Percentiles rank a stretch among this genome's conserved stretches.
Evolutionary conservation across 1,139 yeast species (phyloP).

Genomic region (Yamadazyma blattariae): DNA sequence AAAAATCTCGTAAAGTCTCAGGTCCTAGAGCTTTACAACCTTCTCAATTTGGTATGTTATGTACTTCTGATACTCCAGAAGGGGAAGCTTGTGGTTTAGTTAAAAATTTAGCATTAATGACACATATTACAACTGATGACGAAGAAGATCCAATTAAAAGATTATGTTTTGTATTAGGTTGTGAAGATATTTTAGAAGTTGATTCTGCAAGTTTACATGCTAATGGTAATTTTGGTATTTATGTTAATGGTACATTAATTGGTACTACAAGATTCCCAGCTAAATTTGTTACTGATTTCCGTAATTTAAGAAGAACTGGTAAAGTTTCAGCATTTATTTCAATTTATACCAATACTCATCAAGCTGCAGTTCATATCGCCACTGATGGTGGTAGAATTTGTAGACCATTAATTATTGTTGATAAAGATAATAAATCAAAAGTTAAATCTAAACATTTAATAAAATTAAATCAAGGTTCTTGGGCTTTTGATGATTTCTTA

Average conservation of each 20-base stretch:
- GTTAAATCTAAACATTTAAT: slow-evolving; percentile 71
- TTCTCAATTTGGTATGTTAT: slow-evolving; percentile 97
- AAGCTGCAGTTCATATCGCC: slow-evolving; percentile 91
- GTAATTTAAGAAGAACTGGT: slow-evolving; percentile 80
- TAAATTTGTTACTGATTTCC: slow-evolving; percentile 73
- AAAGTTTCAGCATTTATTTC: slow-evolving; percentile 88
- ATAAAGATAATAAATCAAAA: slow-evolving; percentile 60
- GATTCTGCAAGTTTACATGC: slow-evolving; percentile 85
- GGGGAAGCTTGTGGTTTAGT: slow-evolving; percentile 99
- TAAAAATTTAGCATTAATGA: slow-evolving; percentile 94
- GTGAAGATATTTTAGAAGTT: slow-evolving; percentile 76
- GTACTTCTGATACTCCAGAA: slow-evolving; percentile 99
- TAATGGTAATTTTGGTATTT: slow-evolving; percentile 76
- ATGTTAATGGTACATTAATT: slow-evolving; percentile 87
- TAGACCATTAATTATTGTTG: slow-evolving; percentile 89
- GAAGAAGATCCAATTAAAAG: slow-evolving; percentile 86
- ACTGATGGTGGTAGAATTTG: slow-evolving; percentile 99
- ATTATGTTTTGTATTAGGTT: slow-evolving; percentile 80
- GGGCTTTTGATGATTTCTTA: slow-evolving; percentile 88
- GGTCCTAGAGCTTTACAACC: slow-evolving; percentile 99
- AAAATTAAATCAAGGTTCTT: slow-evolving; percentile 60
- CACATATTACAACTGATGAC: slow-evolving; percentile 97
- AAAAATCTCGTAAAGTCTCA: slow-evolving; percentile 93
- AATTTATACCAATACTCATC: slow-evolving; percentile 85
- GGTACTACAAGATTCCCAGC: slow-evolving; percentile 88